Evolutionary conservation across 805 yeast genomes (phyloP).

Genomic region (Candida pseudofarinosa): DNA sequence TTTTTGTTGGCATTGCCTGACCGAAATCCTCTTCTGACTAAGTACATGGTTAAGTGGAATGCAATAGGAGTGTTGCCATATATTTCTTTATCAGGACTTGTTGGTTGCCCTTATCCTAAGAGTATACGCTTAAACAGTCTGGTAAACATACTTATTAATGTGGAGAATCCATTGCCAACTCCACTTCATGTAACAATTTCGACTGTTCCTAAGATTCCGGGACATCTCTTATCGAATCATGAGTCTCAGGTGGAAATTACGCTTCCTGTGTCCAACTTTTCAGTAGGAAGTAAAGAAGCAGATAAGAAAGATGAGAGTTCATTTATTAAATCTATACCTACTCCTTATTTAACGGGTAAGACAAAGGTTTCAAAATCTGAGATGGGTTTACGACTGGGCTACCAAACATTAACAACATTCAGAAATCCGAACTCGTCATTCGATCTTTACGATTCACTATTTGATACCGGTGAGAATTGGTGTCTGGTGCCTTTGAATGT

Average conservation of each 20-base stretch:
- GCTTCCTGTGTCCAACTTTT: slow-evolving; percentile 23
- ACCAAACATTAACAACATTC: background rate
- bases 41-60: slow-evolving; percentile 25
- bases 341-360: slow-evolving; percentile 24
- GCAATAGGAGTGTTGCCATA: slow-evolving; percentile 33
- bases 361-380: slow-evolving; percentile 31
- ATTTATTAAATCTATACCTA: slow-evolving; percentile 31
- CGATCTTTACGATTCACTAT: slow-evolving; percentile 14
- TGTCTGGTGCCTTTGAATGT: slow-evolving; percentile 27
- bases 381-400: slow-evolving; percentile 20
- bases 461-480: slow-evolving; percentile 31
- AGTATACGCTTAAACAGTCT: background rate
- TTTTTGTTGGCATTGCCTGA: slow-evolving; percentile 23
- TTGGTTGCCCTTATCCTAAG: background rate
- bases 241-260: slow-evolving; percentile 10
- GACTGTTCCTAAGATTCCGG: slow-evolving; percentile 17
- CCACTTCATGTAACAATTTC: slow-evolving; percentile 21
- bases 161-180: slow-evolving; percentile 27
- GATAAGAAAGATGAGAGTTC: slow-evolving; percentile 16
- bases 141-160: slow-evolving; percentile 17
- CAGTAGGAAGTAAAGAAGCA: slow-evolving; percentile 8
- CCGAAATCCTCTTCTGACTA: slow-evolving; percentile 20
- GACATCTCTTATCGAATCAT: slow-evolving; percentile 7
- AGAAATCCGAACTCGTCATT: slow-evolving; percentile 7
- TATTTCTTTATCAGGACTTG: background rate